Conservation (phyloP, 352 stramenopile genomes). For the Globisporangium paroecandrum region DNA sequence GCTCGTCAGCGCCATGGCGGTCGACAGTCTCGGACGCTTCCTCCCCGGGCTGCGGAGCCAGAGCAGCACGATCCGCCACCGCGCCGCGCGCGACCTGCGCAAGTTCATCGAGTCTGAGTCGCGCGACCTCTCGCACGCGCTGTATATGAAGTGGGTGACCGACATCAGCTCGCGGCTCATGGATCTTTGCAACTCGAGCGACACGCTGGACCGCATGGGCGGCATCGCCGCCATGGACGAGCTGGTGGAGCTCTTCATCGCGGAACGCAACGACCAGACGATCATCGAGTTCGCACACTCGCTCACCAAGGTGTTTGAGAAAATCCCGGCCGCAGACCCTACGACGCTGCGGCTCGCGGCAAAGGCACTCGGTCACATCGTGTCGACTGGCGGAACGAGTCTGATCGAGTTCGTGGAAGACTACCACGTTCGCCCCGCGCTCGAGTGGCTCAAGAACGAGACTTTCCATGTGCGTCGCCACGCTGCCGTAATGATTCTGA, state of each 20-base stretch:
- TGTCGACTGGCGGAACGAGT: slow-evolving; percentile 81
- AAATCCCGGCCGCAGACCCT: slow-evolving; percentile 72
- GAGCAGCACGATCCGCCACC: slow-evolving; percentile 58
- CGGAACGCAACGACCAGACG: slow-evolving; percentile 85
- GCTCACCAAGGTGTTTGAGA: slow-evolving; percentile 85
- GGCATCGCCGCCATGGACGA: slow-evolving; percentile 88
- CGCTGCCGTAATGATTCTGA: slow-evolving; percentile 84
- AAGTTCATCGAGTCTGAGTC: slow-evolving; percentile 86
- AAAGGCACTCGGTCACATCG: slow-evolving; percentile 84
- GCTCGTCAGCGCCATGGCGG: slow-evolving; percentile 5
- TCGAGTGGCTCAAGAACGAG: slow-evolving; percentile 88
- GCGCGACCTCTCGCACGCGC: slow-evolving; percentile 74
- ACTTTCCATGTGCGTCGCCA: slow-evolving; percentile 86
- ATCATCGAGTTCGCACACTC: slow-evolving; percentile 89
- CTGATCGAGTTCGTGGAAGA: slow-evolving; percentile 89
- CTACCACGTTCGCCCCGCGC: slow-evolving; percentile 83
- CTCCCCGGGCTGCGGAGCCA: slow-evolving; percentile 68
- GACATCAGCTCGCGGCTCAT: slow-evolving; percentile 80
- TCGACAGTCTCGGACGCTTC: slow-evolving; percentile 70
- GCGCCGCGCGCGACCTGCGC: slow-evolving; percentile 69
- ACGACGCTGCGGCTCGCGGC: slow-evolving; percentile 68
- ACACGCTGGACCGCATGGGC: slow-evolving; percentile 76
- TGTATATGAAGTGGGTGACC: slow-evolving; percentile 88
- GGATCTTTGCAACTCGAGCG: slow-evolving; percentile 78
- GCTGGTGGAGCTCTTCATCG: slow-evolving; percentile 87